These are phyloP conservation scores for Cenococcum geophilum DNA, from an alignment of 495 filamentous ascomycete genomes.

Conservation along the genomic window DNA sequence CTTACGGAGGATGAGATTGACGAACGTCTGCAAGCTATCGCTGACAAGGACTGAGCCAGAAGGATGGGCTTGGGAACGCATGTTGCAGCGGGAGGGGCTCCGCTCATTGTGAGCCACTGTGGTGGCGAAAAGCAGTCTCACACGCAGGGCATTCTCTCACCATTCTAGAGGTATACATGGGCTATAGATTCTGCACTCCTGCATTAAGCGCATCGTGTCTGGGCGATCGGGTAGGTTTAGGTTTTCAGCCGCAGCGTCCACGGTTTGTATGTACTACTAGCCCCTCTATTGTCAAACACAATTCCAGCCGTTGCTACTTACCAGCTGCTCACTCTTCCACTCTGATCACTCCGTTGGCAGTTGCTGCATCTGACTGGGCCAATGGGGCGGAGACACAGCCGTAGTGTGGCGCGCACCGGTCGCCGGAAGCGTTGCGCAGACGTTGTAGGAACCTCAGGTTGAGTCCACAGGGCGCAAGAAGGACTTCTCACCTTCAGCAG, in stretches of 20 bases:
- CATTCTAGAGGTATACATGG: slow-evolving; percentile 10
- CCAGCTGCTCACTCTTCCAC: slow-evolving; percentile 17
- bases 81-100: slow-evolving; percentile 8
- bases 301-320: slow-evolving; percentile 25
- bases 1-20: slow-evolving; percentile 98
- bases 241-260: slow-evolving; percentile 24
- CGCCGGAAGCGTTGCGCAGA: slow-evolving; percentile 8
- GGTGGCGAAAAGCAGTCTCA: slow-evolving; percentile 5
- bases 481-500: slow-evolving; percentile 18
- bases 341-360: not conserved
- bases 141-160: slow-evolving; percentile 4
- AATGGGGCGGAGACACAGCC: slow-evolving; percentile 26
- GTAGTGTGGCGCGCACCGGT: slow-evolving; percentile 25
- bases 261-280: slow-evolving; percentile 31
- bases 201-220: slow-evolving; percentile 29
- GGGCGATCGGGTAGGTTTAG: slow-evolving; percentile 5
- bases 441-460: slow-evolving; percentile 13
- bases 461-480: slow-evolving; percentile 1
- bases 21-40: slow-evolving; percentile 92
- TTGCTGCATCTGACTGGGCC: slow-evolving; percentile 10
- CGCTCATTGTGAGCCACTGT: not conserved
- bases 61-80: slow-evolving; percentile 6
- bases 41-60: slow-evolving; percentile 83
- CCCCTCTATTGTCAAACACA: slow-evolving; percentile 12
- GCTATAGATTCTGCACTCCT: slow-evolving; percentile 14